Base-by-base conservation (phyloP, 192 early-diverging fungal species). In the Mortierella alpina region DNA sequence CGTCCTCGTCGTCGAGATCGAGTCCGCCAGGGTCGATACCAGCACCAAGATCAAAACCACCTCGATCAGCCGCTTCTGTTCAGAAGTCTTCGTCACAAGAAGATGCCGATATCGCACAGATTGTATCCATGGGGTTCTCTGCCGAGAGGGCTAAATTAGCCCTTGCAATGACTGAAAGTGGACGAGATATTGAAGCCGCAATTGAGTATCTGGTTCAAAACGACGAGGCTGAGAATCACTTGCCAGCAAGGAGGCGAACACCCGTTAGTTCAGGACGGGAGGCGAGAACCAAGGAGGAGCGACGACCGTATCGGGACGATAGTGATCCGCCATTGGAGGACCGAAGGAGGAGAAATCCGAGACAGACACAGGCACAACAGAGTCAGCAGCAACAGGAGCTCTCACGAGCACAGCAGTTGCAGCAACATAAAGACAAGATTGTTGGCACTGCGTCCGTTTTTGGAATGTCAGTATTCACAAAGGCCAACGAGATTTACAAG, bases 51-150 rank as follows among this genome's bases (percentile, higher is more conserved):
- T 40, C 45, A 48, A 77, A 64, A 18, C 20, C 58, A 23, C 8
- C 51, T 17, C 52, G 61, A 41, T 70, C 62, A 44, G 22, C 55
- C 6, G 47, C 57, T 50, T 5, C 44, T 53, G 6, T 58, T 2
- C 39, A 56, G 45, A 70, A 48, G 7, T 57, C 59, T 11, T 65
- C 73, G 9, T 61, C 52, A 17, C 39, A 63, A 6, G 66, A 84
- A 13, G 88, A 89, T 41, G 81, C 77, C 13, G 66, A 81, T n/a
- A 88, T 96, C 67, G 90, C 93, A 6, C 88, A 92, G 82, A 86
- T 98, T 49, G 88, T 91, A 14, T 90, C 88, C 39, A 94, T 95
- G 90, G 95, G 95, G 1, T 98, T 96, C 72, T 86, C 92, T 20
- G 80, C 79, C 0, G 86, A 88, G 8, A 84, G 89, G 60, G 90